Base-by-base conservation (phyloP, 768 basidiomycete species). In the Chalciporus sphaerocephalus region DNA sequence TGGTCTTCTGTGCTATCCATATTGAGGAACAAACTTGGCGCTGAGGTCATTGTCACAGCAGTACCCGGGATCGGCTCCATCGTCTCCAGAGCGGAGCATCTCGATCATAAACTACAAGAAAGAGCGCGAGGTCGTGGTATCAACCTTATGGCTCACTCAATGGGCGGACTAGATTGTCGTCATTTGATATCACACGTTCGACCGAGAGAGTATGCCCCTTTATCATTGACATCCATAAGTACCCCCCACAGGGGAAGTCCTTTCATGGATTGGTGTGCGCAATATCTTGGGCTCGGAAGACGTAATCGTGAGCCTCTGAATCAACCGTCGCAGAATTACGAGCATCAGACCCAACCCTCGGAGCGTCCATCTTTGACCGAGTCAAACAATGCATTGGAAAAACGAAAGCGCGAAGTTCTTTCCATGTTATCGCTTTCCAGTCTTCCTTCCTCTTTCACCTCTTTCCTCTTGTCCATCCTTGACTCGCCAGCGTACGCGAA, bases 201-300 rank as follows among this genome's bases (percentile, higher is more conserved):
- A 51, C 92, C 95, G 0, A 74, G 68, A 9, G 82, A 86, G 40
- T 98, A 98, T 67, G 76, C 76, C 2, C 93, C 96, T 1, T 67
- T 92, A 23, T 93, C 91, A 6, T 70, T 99, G 47, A 97, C 88
- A 1, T 88, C 84, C 17, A 78, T 99, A 53, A 83, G 85, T 20
- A 98, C 96, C 0, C 96, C 96, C 13, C 96, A 99, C 63, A 79
- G 92, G 15, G 95, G 96, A 25, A 92, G 89, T 55, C 93, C 95
- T 1, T 98, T 99, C 67, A 99, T 99, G 96, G 92, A 96, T 63
- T 99, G 96, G 96, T 98, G 95, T 70, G 76, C 81, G 39, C n/a
- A n/a, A n/a, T n/a, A n/a, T n/a, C n/a, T n/a, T n/a, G n/a, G n/a
- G n/a, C n/a, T n/a, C n/a, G n/a, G n/a, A n/a, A n/a, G n/a, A n/a